Conservation (phyloP, 345 rosid genomes). For the Salix koriyanagi region DNA sequence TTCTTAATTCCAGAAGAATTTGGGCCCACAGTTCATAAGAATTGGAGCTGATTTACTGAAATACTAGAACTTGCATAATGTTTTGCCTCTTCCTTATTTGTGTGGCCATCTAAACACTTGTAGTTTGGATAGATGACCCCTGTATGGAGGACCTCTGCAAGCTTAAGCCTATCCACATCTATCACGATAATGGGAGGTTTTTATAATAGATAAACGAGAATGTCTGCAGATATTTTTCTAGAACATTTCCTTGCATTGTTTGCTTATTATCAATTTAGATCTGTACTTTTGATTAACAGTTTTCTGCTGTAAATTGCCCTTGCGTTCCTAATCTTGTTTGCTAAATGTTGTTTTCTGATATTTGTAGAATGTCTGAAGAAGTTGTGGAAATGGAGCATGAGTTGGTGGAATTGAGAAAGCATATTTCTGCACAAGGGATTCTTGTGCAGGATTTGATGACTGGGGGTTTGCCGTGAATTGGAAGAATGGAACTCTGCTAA, state of each 20-base stretch:
- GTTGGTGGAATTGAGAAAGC: slow-evolving; percentile 72
- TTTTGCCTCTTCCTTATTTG: neutral
- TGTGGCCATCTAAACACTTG: neutral
- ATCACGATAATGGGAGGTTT: neutral
- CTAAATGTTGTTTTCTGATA: slow-evolving; percentile 6
- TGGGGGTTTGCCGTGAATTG: slow-evolving; percentile 67
- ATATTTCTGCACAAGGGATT: slow-evolving; percentile 80
- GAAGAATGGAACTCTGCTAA: slow-evolving; percentile 57
- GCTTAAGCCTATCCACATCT: neutral
- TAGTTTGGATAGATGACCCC: neutral
- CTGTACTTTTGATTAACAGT: neutral
- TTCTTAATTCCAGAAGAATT: neutral
- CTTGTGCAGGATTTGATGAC: slow-evolving; percentile 84
- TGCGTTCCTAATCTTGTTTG: neutral
- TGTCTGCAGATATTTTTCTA: neutral
- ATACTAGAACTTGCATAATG: neutral
- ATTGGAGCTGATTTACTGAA: neutral
- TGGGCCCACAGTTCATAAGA: neutral
- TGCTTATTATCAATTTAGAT: neutral
- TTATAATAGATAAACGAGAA: neutral
- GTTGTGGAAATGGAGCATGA: slow-evolving; percentile 94
- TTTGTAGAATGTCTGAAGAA: slow-evolving; percentile 83
- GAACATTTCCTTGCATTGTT: neutral
- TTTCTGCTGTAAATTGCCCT: neutral
- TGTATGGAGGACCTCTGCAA: neutral